Evolutionary conservation across 2,329 filamentous ascomycete species (phyloP).

Genomic region (Penicillium rolfsii): DNA sequence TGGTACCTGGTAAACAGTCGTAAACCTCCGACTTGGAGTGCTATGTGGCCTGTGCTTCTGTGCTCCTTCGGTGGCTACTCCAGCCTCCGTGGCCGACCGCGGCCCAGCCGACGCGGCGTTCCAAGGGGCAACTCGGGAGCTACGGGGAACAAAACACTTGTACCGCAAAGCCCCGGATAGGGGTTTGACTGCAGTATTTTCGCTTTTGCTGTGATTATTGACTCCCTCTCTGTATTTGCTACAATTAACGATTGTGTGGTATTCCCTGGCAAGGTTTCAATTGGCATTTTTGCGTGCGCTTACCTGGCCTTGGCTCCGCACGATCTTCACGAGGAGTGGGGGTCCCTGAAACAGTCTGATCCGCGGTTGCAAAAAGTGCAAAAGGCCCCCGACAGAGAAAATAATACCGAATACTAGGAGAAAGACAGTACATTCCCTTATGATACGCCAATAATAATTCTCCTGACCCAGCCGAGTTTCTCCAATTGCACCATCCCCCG

Average conservation of each 20-base stretch:
- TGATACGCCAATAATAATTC: conserved; percentile 23
- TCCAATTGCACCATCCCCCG: conserved; percentile 11
- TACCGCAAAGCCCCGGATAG: not conserved
- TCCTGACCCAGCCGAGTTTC: conserved; percentile 9
- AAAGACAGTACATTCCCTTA: conserved; percentile 23
- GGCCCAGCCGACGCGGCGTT: conserved; percentile 6
- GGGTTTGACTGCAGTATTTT: too few species aligned
- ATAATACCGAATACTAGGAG: not conserved
- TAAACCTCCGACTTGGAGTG: too few species aligned
- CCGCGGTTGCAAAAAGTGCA: conserved; percentile 20
- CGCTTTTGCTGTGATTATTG: not conserved
- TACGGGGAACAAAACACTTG: not conserved
- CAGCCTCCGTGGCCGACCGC: conserved; percentile 13
- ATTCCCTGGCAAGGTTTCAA: not conserved
- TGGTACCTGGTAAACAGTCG: conserved; percentile 7
- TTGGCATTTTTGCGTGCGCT: conserved; percentile 19
- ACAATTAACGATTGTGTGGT: not conserved
- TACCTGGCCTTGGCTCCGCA: conserved; percentile 19
- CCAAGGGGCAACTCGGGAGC: not conserved
- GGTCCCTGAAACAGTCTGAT: conserved; percentile 33
- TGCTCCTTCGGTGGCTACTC: conserved; percentile 1
- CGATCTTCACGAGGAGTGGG: conserved; percentile 27
- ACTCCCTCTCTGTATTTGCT: not conserved
- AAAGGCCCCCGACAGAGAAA: conserved; percentile 1
- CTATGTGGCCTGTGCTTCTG: not conserved